Conservation (phyloP, 2,329 filamentous ascomycete genomes). For the Neonectria neomacrospora region DNA sequence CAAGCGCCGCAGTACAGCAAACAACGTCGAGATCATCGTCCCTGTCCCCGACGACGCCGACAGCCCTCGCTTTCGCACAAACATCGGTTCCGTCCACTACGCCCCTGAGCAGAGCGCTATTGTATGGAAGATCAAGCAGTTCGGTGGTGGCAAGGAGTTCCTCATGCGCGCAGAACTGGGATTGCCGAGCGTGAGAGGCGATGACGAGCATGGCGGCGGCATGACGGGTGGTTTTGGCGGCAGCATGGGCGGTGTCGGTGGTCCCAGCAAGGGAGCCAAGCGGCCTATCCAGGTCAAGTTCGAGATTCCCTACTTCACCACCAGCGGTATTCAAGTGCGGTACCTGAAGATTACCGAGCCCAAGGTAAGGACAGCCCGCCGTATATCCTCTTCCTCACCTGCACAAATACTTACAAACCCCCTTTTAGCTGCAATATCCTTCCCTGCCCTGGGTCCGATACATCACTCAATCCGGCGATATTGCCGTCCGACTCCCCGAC, state of each 20-base stretch:
- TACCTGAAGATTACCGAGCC: slow-evolving; percentile 99
- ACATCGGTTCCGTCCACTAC: slow-evolving; percentile 97
- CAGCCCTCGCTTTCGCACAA: slow-evolving; percentile 94
- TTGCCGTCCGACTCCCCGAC: slow-evolving; percentile 94
- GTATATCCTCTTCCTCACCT: background rate
- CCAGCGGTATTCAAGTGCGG: slow-evolving; percentile 96
- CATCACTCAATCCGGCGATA: slow-evolving; percentile 97
- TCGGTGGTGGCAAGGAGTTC: slow-evolving; percentile 98
- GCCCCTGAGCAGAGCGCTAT: slow-evolving; percentile 97
- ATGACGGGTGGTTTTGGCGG: slow-evolving; percentile 98
- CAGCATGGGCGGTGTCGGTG: slow-evolving; percentile 91
- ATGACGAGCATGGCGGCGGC: slow-evolving; percentile 93
- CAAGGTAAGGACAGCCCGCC: slow-evolving; percentile 75
- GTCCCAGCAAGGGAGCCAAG: slow-evolving; percentile 83
- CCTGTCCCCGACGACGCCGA: slow-evolving; percentile 98
- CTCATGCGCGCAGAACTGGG: slow-evolving; percentile 97
- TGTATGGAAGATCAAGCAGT: slow-evolving; percentile 99
- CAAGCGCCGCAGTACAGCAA: slow-evolving; percentile 96
- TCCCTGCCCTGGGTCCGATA: slow-evolving; percentile 98
- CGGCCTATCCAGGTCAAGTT: slow-evolving; percentile 99
- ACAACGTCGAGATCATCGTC: slow-evolving; percentile 98
- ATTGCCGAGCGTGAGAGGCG: slow-evolving; percentile 90
- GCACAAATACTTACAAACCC: slow-evolving; percentile 17
- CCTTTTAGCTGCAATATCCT: slow-evolving; percentile 89
- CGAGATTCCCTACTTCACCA: slow-evolving; percentile 99